Evolutionary conservation across 2,329 filamentous ascomycete genomes (phyloP).

Genomic region (Talaromyces amestolkiae): DNA sequence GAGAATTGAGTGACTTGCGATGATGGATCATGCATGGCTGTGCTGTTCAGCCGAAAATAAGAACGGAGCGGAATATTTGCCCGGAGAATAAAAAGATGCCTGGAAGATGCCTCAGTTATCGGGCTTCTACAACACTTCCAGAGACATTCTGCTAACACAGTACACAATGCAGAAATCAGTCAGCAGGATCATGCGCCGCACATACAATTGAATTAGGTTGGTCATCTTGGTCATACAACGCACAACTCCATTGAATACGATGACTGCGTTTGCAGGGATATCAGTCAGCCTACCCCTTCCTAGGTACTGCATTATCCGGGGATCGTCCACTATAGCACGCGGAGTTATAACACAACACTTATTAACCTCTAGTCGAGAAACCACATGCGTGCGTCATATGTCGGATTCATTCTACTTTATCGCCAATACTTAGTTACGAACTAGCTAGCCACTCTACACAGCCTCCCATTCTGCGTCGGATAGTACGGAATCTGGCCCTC

Average conservation of each 20-base stretch:
- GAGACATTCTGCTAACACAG: not conserved
- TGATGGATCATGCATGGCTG: not conserved
- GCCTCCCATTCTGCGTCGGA: conserved; percentile 9
- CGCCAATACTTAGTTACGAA: not conserved
- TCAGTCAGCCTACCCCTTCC: not conserved
- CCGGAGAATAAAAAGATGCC: not conserved
- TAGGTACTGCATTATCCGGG: not conserved
- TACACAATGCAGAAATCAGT: not conserved
- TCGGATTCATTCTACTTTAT: not conserved
- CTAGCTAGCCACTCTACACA: not conserved
- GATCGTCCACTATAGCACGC: not conserved
- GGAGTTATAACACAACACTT: not conserved
- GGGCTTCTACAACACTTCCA: not conserved
- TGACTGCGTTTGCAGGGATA: not conserved
- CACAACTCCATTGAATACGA: not conserved
- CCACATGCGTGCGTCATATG: not conserved
- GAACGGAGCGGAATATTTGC: not conserved
- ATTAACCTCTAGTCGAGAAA: not conserved
- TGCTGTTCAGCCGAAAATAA: not conserved
- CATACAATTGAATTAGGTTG: not conserved
- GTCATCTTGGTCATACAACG: not conserved
- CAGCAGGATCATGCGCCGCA: not conserved
- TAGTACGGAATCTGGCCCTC: conserved; percentile 10
- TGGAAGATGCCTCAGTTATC: not conserved
- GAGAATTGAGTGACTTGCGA: not conserved